These are phyloP conservation scores for Termitomyces sp. DNA, from an alignment of 768 basidiomycete species.

Conservation along the genomic window DNA sequence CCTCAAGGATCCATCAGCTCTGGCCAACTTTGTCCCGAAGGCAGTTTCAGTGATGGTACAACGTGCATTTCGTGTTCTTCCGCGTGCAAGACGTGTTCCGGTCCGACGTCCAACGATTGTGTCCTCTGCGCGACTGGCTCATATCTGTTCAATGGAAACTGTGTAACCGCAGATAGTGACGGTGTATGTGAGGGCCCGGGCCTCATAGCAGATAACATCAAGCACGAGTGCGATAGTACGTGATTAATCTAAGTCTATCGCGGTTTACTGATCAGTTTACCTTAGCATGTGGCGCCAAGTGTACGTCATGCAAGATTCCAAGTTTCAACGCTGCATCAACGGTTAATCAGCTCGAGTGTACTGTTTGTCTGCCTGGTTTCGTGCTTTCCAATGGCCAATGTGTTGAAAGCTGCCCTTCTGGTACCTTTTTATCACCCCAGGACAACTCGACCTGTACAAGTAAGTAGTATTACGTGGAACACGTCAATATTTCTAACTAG, in stretches of 20 bases:
- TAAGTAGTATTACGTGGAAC: slow-evolving; percentile 17
- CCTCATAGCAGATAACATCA: slow-evolving; percentile 75
- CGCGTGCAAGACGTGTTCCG: slow-evolving; percentile 67
- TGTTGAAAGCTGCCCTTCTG: slow-evolving; percentile 62
- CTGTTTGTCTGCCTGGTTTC: slow-evolving; percentile 71
- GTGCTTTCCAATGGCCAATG: slow-evolving; percentile 70
- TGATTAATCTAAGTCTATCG: slow-evolving; percentile 8
- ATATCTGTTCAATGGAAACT: slow-evolving; percentile 61
- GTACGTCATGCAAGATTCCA: slow-evolving; percentile 68
- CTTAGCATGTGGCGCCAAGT: slow-evolving; percentile 77
- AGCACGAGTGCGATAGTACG: slow-evolving; percentile 81
- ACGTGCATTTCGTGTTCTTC: slow-evolving; percentile 56
- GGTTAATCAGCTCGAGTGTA: slow-evolving; percentile 63
- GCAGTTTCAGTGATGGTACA: slow-evolving; percentile 52
- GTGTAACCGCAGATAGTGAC: slow-evolving; percentile 56
- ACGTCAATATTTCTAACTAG: slow-evolving; percentile 1
- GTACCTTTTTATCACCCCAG: slow-evolving; percentile 64
- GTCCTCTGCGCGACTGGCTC: slow-evolving; percentile 57
- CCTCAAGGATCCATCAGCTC: slow-evolving; percentile 41
- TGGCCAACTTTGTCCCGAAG: slow-evolving; percentile 57
- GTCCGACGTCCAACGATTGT: slow-evolving; percentile 64
- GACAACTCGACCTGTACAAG: slow-evolving; percentile 70
- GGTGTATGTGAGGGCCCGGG: slow-evolving; percentile 72
- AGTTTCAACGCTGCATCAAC: slow-evolving; percentile 64
- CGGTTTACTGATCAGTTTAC: slow-evolving; percentile 3